Evolutionary conservation across 768 basidiomycete genomes (phyloP).

Genomic region (Dendrothele bispora): DNA sequence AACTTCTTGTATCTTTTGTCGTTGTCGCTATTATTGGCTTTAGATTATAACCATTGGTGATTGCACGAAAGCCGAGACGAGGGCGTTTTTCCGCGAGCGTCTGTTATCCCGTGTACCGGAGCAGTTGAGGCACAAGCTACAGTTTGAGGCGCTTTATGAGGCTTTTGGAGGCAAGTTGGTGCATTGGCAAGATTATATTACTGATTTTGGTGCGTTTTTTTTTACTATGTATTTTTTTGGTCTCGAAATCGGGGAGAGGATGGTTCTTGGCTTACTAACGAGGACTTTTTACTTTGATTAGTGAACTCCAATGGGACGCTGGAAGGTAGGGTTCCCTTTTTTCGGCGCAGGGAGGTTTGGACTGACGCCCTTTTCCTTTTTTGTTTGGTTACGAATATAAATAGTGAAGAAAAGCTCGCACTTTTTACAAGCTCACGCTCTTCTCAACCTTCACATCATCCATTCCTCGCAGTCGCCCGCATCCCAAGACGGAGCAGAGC

Average conservation of each 20-base stretch:
- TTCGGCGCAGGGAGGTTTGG: too few species aligned
- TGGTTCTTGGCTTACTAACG: too few species aligned
- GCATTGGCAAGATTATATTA: constrained; percentile 80
- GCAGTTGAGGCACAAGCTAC: constrained; percentile 47
- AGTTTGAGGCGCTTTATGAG: constrained; percentile 73
- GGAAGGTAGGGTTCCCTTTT: constrained; percentile 61
- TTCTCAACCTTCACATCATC: constrained; percentile 85
- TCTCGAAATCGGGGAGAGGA: too few species aligned
- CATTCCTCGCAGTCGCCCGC: constrained; percentile 71
- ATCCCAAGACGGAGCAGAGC: constrained; percentile 22
- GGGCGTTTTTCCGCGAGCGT: constrained; percentile 61
- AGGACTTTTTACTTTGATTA: constrained; percentile 31
- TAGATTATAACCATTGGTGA: constrained; percentile 82
- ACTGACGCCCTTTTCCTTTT: neutral
- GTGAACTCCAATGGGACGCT: constrained; percentile 75
- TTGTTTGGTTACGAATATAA: neutral
- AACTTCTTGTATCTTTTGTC: too few species aligned
- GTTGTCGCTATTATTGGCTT: neutral
- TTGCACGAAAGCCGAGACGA: constrained; percentile 70
- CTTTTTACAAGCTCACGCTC: constrained; percentile 81
- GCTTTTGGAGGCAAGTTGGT: constrained; percentile 85
- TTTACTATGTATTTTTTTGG: constrained; percentile 4
- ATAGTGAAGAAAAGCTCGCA: constrained; percentile 78
- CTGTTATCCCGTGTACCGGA: constrained; percentile 74
- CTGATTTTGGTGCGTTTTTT: constrained; percentile 56